A percentile compares a stretch with the other conserved stretches of the same genome.
Conservation (phyloP, 2,329 filamentous ascomycete genomes). For the Penicillium thymicola region DNA sequence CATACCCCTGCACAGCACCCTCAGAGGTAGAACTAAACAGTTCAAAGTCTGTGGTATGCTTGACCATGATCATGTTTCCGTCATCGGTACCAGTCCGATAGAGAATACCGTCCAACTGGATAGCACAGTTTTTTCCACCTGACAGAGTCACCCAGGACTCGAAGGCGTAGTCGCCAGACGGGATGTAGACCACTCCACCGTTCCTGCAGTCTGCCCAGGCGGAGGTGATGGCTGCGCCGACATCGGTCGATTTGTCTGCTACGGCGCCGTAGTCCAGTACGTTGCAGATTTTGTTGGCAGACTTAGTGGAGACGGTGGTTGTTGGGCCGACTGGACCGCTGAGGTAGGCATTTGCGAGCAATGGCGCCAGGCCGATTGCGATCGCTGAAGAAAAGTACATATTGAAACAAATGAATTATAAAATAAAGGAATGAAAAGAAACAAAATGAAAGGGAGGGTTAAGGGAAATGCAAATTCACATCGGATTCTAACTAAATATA, state of each 20-base stretch:
- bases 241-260: background rate
- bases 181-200: background rate
- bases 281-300: background rate
- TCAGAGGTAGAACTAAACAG: background rate
- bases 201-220: background rate
- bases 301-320: background rate
- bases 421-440: background rate
- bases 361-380: background rate
- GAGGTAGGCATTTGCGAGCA: background rate
- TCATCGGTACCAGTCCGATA: background rate
- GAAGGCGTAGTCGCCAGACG: background rate
- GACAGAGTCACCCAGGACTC: background rate
- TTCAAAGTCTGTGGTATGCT: background rate
- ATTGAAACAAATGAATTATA: background rate
- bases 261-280: background rate
- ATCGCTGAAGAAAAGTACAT: background rate
- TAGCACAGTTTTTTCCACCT: background rate
- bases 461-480: background rate
- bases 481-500: background rate
- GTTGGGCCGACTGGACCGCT: background rate
- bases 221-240: background rate
- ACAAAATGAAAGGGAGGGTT: background rate
- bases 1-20: background rate
- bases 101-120: background rate
- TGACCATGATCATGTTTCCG: background rate